Evolutionary conservation across 805 yeast species (phyloP).

Genomic region (Candida michaelii): DNA sequence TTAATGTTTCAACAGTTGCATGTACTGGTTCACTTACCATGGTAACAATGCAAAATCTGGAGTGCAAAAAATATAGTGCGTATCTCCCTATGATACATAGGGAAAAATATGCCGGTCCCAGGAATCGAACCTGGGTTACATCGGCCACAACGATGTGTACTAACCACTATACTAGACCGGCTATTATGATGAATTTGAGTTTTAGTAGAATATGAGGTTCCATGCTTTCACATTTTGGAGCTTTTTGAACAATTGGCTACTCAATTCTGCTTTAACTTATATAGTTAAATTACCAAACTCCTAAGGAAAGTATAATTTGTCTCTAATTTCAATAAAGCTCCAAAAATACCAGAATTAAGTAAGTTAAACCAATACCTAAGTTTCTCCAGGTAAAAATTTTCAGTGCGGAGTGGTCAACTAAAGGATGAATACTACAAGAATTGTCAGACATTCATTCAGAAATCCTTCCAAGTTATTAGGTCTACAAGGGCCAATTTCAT

Average conservation of each 20-base stretch:
- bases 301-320: no score
- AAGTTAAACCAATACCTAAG: no score
- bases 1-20: slow-evolving; percentile 34
- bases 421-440: slow-evolving; percentile 5
- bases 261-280: no score
- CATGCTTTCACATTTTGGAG: not conserved
- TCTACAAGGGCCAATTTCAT: not conserved
- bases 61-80: slow-evolving; percentile 6
- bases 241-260: no score
- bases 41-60: not conserved
- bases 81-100: not conserved
- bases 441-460: not conserved
- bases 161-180: slow-evolving; percentile 52
- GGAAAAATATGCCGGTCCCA: slow-evolving; percentile 46
- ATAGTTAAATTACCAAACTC: no score
- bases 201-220: not conserved
- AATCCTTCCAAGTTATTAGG: slow-evolving; percentile 1
- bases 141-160: slow-evolving; percentile 53
- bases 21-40: slow-evolving; percentile 49
- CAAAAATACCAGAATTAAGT: no score
- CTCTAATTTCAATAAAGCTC: no score
- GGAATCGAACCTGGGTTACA: slow-evolving; percentile 52
- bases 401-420: slow-evolving; percentile 14
- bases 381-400: slow-evolving; percentile 10
- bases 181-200: slow-evolving; percentile 15